These are phyloP conservation scores for Fusarium ambrosium DNA, from an alignment of 2,329 filamentous ascomycete species.

Conservation along the genomic window DNA sequence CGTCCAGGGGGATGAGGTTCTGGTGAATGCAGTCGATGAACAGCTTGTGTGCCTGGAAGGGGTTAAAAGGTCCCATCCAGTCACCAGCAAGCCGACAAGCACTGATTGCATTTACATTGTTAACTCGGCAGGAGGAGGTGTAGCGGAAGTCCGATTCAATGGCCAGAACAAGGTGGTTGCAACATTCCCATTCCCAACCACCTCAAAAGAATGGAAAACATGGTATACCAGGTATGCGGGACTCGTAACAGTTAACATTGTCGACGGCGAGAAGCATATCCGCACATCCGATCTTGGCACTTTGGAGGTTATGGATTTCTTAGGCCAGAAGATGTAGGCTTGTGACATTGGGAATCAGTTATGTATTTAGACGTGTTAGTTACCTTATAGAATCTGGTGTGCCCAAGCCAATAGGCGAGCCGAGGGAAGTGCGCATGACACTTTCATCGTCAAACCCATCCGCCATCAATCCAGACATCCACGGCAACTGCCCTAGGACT, in stretches of 20 bases:
- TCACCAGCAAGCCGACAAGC: background rate
- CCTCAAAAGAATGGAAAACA: background rate
- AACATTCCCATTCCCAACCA: background rate
- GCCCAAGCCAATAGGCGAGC: background rate
- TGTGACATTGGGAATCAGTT: background rate
- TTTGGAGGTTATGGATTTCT: background rate
- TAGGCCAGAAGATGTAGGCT: background rate
- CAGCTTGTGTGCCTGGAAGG: background rate
- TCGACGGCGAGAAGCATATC: background rate
- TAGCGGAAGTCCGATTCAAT: background rate
- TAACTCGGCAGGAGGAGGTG: background rate
- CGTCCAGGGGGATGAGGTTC: background rate
- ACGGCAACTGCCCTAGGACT: background rate
- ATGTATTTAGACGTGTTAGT: background rate
- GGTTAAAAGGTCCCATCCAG: background rate
- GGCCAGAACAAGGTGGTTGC: background rate
- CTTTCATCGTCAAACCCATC: background rate
- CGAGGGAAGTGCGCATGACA: background rate
- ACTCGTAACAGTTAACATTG: background rate
- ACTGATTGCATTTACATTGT: background rate
- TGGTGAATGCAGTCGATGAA: background rate
- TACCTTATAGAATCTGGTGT: background rate
- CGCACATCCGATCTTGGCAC: background rate
- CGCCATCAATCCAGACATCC: background rate
- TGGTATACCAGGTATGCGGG: background rate